Percentiles rank a stretch among this genome's conserved stretches.
Evolutionary conservation across 768 basidiomycete species (phyloP).

Genomic region (Cubamyces lactineus): DNA sequence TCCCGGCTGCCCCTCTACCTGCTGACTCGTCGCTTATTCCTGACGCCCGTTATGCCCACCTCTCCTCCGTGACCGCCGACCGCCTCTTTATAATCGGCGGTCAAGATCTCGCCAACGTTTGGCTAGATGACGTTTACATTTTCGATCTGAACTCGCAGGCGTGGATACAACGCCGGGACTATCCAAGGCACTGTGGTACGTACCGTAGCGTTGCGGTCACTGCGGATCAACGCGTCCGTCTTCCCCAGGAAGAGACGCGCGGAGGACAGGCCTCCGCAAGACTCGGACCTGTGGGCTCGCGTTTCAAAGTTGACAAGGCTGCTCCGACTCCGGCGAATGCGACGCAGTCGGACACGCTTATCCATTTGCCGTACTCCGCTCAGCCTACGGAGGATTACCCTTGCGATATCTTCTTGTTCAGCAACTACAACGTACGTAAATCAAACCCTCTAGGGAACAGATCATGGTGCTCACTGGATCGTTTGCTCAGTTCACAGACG

Average conservation of each 20-base stretch:
- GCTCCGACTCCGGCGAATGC: constrained; percentile 46
- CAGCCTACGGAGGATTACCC: constrained; percentile 73
- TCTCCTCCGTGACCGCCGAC: constrained; percentile 84
- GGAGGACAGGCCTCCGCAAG: constrained; percentile 36
- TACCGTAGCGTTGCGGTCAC: constrained; percentile 93
- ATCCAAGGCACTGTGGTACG: constrained; percentile 93
- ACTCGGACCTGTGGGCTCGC: constrained; percentile 58
- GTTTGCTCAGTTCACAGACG: constrained; percentile 80
- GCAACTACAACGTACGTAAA: constrained; percentile 87
- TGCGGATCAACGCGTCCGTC: constrained; percentile 65
- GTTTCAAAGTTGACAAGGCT: constrained; percentile 56
- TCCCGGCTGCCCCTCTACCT: constrained; percentile 50
- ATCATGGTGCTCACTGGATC: constrained; percentile 17
- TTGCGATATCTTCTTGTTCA: constrained; percentile 88
- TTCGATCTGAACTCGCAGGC: constrained; percentile 73
- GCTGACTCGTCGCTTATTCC: constrained; percentile 54
- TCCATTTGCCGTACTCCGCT: constrained; percentile 79
- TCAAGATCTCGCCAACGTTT: constrained; percentile 91
- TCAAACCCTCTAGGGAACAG: not conserved
- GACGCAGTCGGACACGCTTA: constrained; percentile 60
- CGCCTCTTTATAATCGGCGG: constrained; percentile 92
- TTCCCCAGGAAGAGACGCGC: constrained; percentile 63
- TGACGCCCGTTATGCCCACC: constrained; percentile 90
- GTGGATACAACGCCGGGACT: constrained; percentile 82
- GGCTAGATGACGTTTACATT: constrained; percentile 92